A percentile compares a stretch with the other conserved stretches of the same genome.
Evolutionary conservation across 2,329 filamentous ascomycete species (phyloP).

Genomic region (Stagonosporopsis vannaccii): DNA sequence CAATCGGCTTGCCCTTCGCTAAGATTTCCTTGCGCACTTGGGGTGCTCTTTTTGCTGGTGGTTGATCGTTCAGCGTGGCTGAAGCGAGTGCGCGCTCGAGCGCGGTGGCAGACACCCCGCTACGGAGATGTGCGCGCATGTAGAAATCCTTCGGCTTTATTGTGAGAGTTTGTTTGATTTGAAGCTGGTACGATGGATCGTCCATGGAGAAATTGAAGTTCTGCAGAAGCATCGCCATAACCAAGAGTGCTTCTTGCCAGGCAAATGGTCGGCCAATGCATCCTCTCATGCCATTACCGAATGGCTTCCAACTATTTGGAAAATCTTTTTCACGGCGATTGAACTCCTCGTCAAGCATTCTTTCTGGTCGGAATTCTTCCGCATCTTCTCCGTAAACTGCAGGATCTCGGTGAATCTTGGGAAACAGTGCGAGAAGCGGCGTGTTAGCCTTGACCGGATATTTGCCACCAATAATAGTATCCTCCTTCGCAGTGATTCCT

Average conservation of each 20-base stretch:
- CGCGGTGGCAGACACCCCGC: slow-evolving; percentile 40
- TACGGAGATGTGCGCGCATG: slow-evolving; percentile 48
- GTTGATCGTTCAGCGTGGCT: slow-evolving; percentile 26
- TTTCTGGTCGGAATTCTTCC: slow-evolving; percentile 55
- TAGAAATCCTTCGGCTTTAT: slow-evolving; percentile 55
- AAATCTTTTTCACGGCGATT: slow-evolving; percentile 48
- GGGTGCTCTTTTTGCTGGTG: slow-evolving; percentile 14
- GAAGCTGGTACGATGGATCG: slow-evolving; percentile 53
- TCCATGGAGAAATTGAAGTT: slow-evolving; percentile 55
- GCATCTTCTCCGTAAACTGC: slow-evolving; percentile 55
- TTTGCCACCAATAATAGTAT: slow-evolving; percentile 46
- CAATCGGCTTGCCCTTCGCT: slow-evolving; percentile 41
- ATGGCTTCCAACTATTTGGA: slow-evolving; percentile 59
- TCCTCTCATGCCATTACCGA: slow-evolving; percentile 61
- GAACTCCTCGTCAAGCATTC: slow-evolving; percentile 57
- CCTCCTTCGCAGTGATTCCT: slow-evolving; percentile 42
- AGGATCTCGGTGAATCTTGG: slow-evolving; percentile 52
- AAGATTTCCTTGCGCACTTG: slow-evolving; percentile 21
- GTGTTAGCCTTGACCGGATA: slow-evolving; percentile 48
- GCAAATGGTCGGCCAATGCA: slow-evolving; percentile 64
- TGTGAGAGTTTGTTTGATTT: slow-evolving; percentile 55
- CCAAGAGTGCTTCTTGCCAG: slow-evolving; percentile 61
- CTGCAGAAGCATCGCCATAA: slow-evolving; percentile 54
- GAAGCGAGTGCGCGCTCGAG: slow-evolving; percentile 40
- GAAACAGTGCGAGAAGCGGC: slow-evolving; percentile 41